Percentiles rank a stretch among this genome's conserved stretches.
Conservation (phyloP, 768 basidiomycete genomes). For the Tulasnella sp. region DNA sequence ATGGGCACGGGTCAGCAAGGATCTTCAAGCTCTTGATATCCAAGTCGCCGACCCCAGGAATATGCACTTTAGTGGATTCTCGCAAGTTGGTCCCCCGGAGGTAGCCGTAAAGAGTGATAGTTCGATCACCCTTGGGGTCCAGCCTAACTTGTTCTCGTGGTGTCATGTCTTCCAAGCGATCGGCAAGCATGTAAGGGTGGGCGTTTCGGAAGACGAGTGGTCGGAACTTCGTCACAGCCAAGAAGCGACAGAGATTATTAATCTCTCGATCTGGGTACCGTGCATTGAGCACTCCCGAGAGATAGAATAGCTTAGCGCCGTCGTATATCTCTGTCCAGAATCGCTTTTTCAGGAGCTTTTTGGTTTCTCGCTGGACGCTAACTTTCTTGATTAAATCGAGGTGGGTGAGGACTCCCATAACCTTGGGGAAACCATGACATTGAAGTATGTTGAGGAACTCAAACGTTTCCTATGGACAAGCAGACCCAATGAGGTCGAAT, state of each 20-base stretch:
- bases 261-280: constrained; percentile 97
- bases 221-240: constrained; percentile 97
- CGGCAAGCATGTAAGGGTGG: constrained; percentile 90
- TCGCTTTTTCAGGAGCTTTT: constrained; percentile 90
- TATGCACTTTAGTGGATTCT: constrained; percentile 67
- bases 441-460: constrained; percentile 97
- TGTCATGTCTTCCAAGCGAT: constrained; percentile 91
- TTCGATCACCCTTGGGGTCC: constrained; percentile 88
- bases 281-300: constrained; percentile 93
- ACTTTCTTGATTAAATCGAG: constrained; percentile 94
- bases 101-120: constrained; percentile 88
- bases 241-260: constrained; percentile 90
- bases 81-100: constrained; percentile 81
- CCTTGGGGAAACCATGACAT: constrained; percentile 96
- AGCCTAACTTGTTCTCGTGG: constrained; percentile 69
- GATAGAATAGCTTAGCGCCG: constrained; percentile 96
- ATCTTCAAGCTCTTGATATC: constrained; percentile 58
- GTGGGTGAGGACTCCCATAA: constrained; percentile 91
- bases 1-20: constrained; percentile 89
- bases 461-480: constrained; percentile 74
- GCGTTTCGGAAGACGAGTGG: constrained; percentile 91
- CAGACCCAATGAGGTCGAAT: not conserved
- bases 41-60: constrained; percentile 91
- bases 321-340: constrained; percentile 99
- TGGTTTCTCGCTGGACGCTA: constrained; percentile 72